Conservation (phyloP, 352 stramenopile species). For the Phytophthora citricola region DNA sequence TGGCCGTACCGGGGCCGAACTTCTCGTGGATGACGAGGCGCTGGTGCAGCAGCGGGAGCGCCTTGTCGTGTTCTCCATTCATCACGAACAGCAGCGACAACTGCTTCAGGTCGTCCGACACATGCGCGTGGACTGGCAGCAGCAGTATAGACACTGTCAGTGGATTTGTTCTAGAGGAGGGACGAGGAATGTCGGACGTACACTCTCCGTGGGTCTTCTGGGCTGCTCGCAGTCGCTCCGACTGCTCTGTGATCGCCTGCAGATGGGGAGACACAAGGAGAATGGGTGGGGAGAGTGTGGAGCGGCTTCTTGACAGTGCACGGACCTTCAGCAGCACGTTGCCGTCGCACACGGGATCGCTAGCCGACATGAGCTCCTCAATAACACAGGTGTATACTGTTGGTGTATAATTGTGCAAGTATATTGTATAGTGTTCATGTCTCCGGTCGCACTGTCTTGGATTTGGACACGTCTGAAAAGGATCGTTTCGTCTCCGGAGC, state of each 20-base stretch:
- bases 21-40: slow-evolving; percentile 88
- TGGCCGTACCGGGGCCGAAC: slow-evolving; percentile 57
- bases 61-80: slow-evolving; percentile 68
- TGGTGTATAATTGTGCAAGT: neutral
- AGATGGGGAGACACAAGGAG: neutral
- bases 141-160: neutral
- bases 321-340: slow-evolving; percentile 48
- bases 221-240: slow-evolving; percentile 50
- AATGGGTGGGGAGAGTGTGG: neutral
- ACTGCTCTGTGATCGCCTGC: slow-evolving; percentile 60
- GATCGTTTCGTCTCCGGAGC: neutral
- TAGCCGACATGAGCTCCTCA: slow-evolving; percentile 20
- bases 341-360: slow-evolving; percentile 26
- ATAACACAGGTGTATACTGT: neutral
- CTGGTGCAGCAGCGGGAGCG: slow-evolving; percentile 72
- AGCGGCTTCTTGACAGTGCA: neutral
- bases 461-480: neutral
- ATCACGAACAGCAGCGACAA: slow-evolving; percentile 76
- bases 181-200: slow-evolving; percentile 24
- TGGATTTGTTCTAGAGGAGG: too few relatives aligned
- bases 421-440: neutral
- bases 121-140: slow-evolving; percentile 48
- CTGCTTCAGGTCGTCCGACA: slow-evolving; percentile 76
- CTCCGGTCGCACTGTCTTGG: too few relatives aligned
- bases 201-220: slow-evolving; percentile 60